These are phyloP conservation scores for Multifurca ochricompacta DNA, from an alignment of 768 basidiomycete species.

Conservation along the genomic window DNA sequence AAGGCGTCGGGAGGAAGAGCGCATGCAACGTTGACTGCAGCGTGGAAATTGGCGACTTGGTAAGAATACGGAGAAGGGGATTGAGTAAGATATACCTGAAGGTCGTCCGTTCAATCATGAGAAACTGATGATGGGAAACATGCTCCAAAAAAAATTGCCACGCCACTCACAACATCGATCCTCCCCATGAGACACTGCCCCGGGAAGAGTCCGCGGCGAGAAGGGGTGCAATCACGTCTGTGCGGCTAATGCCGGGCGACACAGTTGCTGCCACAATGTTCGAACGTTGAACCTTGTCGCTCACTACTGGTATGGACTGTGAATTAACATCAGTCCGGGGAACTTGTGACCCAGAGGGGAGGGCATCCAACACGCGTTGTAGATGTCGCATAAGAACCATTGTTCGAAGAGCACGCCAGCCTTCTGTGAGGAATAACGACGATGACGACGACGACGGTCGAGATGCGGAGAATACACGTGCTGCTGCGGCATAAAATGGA, in stretches of 20 bases:
- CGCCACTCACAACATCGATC: conserved; percentile 42
- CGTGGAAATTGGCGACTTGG: conserved; percentile 56
- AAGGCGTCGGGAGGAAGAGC: conserved; percentile 74
- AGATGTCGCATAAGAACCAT: conserved; percentile 67
- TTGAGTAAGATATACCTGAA: conserved; percentile 58
- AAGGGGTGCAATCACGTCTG: conserved; percentile 56
- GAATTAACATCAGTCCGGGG: conserved; percentile 33
- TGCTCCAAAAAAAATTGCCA: background rate
- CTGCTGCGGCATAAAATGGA: conserved; percentile 82
- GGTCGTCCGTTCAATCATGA: background rate
- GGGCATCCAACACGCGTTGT: conserved; percentile 76
- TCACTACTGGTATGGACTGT: conserved; percentile 31
- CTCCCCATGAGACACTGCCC: conserved; percentile 33
- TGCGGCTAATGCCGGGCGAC: conserved; percentile 68
- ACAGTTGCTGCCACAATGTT: conserved; percentile 72
- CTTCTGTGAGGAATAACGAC: conserved; percentile 47
- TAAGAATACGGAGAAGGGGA: conserved; percentile 58
- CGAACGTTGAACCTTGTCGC: conserved; percentile 43
- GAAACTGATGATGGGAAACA: background rate
- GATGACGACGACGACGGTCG: conserved; percentile 22
- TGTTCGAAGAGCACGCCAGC: conserved; percentile 54
- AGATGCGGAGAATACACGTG: conserved; percentile 34
- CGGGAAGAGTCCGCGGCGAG: conserved; percentile 39
- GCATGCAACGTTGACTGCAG: conserved; percentile 77
- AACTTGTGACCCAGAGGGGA: conserved; percentile 54